A percentile compares a stretch with the other conserved stretches of the same genome.
Conservation (phyloP, 2,329 filamentous ascomycete species). For the Rosellinia necatrix region DNA sequence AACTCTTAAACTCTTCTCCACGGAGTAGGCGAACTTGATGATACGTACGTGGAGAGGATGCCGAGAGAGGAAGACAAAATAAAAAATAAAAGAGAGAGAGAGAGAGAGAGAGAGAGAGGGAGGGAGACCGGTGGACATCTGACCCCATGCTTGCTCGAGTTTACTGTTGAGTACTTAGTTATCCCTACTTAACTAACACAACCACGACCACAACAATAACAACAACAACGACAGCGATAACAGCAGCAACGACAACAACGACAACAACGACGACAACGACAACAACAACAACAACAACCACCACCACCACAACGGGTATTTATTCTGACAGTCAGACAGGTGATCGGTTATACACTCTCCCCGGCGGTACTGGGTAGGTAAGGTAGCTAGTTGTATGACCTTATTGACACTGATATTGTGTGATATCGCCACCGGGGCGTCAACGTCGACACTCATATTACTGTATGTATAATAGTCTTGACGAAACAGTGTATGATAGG, state of each 20-base stretch:
- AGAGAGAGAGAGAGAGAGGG: background rate
- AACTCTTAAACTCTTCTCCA: too few species aligned
- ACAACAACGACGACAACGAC: too few species aligned
- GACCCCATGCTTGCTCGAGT: background rate
- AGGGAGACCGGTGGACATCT: too few species aligned
- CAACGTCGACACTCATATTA: slow-evolving; percentile 18
- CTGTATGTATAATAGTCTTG: slow-evolving; percentile 7
- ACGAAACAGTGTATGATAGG: slow-evolving; percentile 17
- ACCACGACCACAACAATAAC: too few species aligned
- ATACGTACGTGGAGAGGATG: slow-evolving; percentile 2
- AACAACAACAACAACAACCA: too few species aligned
- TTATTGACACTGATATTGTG: slow-evolving; percentile 14
- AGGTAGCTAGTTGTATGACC: slow-evolving; percentile 15
- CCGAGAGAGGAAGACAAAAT: too few species aligned
- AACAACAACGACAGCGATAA: too few species aligned
- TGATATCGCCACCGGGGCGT: slow-evolving; percentile 12
- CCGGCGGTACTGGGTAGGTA: background rate
- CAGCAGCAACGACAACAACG: too few species aligned
- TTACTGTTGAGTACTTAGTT: background rate
- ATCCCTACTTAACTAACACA: too few species aligned
- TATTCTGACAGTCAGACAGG: background rate
- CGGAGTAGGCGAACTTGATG: slow-evolving; percentile 16
- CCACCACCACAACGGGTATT: too few species aligned
- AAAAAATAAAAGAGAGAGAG: too few species aligned
- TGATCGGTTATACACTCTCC: background rate